Evolutionary conservation across 2,329 filamentous ascomycete species (phyloP).

Genomic region (Aspergillus luchuensis): DNA sequence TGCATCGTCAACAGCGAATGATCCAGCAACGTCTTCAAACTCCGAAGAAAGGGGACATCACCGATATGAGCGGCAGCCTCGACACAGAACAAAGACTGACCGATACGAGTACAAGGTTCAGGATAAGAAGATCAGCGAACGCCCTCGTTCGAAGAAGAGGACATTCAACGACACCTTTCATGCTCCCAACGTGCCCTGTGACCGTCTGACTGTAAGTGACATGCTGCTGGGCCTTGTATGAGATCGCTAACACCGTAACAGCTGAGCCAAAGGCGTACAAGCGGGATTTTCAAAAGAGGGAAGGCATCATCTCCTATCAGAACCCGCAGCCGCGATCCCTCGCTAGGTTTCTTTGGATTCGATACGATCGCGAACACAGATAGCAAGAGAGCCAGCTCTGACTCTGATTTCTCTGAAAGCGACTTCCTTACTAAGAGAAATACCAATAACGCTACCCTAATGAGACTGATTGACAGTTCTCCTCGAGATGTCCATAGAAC

Average conservation of each 20-base stretch:
- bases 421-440: slow-evolving; percentile 1
- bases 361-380: background rate
- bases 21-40: background rate
- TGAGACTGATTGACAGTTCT: too few relatives aligned
- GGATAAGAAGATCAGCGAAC: background rate
- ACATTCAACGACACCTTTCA: slow-evolving; percentile 59
- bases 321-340: slow-evolving; percentile 16
- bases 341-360: background rate
- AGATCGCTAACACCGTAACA: slow-evolving; percentile 15
- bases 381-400: background rate
- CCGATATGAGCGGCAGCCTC: slow-evolving; percentile 53
- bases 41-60: background rate
- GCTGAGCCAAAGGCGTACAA: slow-evolving; percentile 25
- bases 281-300: slow-evolving; percentile 42
- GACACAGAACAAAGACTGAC: slow-evolving; percentile 59
- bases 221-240: background rate
- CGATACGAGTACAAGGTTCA: slow-evolving; percentile 54
- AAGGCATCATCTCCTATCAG: slow-evolving; percentile 36
- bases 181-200: slow-evolving; percentile 55
- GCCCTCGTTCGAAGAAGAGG: slow-evolving; percentile 23
- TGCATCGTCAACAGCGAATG: too few relatives aligned
- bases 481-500: too few relatives aligned
- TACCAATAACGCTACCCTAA: background rate
- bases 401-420: slow-evolving; percentile 28
- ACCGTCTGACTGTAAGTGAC: slow-evolving; percentile 55